Conservation (phyloP, 1,284 basidiomycete species). For the Leccinum pachyderme region DNA sequence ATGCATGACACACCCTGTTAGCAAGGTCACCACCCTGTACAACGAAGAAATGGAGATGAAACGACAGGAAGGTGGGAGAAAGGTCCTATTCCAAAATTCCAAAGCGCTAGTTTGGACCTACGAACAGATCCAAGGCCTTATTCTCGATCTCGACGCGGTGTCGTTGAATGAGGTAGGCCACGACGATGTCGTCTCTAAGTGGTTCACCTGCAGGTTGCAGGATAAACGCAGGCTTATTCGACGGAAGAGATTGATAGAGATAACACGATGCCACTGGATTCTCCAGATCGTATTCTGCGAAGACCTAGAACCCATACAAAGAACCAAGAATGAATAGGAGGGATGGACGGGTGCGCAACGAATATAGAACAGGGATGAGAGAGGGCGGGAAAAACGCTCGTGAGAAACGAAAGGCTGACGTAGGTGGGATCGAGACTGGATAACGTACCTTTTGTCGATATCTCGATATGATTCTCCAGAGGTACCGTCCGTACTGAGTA, state of each 20-base stretch:
- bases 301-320: slow-evolving; percentile 15
- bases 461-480: slow-evolving; percentile 27
- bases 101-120: slow-evolving; percentile 15
- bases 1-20: background rate
- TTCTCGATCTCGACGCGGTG: slow-evolving; percentile 25
- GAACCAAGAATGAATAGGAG: background rate
- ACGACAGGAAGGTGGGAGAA: background rate
- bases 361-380: background rate
- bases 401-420: background rate
- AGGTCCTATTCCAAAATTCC: background rate
- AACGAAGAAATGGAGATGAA: background rate
- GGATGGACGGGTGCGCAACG: background rate
- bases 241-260: slow-evolving; percentile 10
- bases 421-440: background rate
- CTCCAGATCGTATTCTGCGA: slow-evolving; percentile 25
- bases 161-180: slow-evolving; percentile 30
- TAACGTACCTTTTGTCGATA: slow-evolving; percentile 22
- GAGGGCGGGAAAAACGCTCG: background rate
- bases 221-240: slow-evolving; percentile 20
- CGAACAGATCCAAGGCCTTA: slow-evolving; percentile 26
- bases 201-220: slow-evolving; percentile 25
- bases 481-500: slow-evolving; percentile 22
- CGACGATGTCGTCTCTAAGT: slow-evolving; percentile 29
- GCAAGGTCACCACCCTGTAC: background rate
- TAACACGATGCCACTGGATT: slow-evolving; percentile 23